Percentiles rank a stretch among this genome's conserved stretches.
Conservation (phyloP, 805 yeast genomes). For the Tanozyma kutaoensis region DNA sequence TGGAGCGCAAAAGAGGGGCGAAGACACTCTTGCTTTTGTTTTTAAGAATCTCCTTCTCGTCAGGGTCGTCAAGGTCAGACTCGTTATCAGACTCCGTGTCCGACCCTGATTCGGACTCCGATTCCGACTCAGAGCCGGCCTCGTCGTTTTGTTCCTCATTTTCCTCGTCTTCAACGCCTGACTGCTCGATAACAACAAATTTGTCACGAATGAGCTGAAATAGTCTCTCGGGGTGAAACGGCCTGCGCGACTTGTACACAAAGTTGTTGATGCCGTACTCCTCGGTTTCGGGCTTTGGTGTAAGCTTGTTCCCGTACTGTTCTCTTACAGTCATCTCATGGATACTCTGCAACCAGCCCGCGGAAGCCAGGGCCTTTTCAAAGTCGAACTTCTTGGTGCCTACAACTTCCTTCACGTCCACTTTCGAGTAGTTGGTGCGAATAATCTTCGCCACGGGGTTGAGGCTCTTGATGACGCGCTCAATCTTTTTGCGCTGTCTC, state of each 20-base stretch:
- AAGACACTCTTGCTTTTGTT: constrained; percentile 24
- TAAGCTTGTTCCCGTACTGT: constrained; percentile 13
- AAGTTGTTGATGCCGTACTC: constrained; percentile 33
- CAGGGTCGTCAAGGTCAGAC: constrained; percentile 5
- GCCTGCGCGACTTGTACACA: constrained; percentile 25
- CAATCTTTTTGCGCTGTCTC: constrained; percentile 13
- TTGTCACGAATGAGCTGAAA: constrained; percentile 21
- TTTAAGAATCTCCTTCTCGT: constrained; percentile 12
- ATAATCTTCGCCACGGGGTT: constrained; percentile 30
- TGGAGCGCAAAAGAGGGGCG: constrained; percentile 24
- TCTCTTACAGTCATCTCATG: constrained; percentile 22
- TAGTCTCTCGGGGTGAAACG: constrained; percentile 32
- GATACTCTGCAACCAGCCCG: constrained; percentile 32
- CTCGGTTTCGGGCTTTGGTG: constrained; percentile 33
- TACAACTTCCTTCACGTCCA: constrained; percentile 20
- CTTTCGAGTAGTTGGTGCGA: constrained; percentile 20
- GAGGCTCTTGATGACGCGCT: constrained; percentile 16
- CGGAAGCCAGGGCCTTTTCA: constrained; percentile 27
- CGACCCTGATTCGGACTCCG: constrained; percentile 5
- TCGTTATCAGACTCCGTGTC: constrained; percentile 4
- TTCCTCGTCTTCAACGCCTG: constrained; percentile 7
- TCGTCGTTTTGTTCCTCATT: constrained; percentile 3
- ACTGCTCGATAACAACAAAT: constrained; percentile 14
- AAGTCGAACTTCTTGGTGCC: constrained; percentile 24
- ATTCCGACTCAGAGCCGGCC: constrained; percentile 8